phyloP scores from a whole-genome alignment of 2,329 filamentous ascomycete species.

The Penicillium sp. region DNA sequence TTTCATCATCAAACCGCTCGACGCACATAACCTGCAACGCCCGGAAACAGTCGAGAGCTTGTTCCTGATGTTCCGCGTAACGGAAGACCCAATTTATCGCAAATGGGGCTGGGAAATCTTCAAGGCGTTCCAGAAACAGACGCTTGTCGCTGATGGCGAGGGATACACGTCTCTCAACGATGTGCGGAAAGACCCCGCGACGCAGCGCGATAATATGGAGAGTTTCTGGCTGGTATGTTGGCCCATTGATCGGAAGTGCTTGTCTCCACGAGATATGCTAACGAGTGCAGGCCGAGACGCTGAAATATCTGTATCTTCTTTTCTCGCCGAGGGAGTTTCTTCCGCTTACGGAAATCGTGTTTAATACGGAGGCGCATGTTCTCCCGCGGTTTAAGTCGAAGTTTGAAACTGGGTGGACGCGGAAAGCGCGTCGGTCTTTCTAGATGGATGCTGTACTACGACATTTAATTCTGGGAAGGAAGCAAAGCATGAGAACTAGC shows the following conservation, averaged over 20 bases:
- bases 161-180: constrained; percentile 75
- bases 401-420: constrained; percentile 5
- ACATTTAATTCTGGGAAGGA: no score
- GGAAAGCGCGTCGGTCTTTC: neutral
- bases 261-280: neutral
- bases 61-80: constrained; percentile 97
- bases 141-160: constrained; percentile 57
- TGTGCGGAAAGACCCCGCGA: constrained; percentile 64
- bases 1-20: constrained; percentile 66
- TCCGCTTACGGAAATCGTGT: constrained; percentile 73
- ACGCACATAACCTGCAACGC: constrained; percentile 82
- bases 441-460: no score
- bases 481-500: no score
- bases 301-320: constrained; percentile 91
- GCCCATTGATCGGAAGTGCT: neutral
- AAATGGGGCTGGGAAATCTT: constrained; percentile 99
- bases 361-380: constrained; percentile 85
- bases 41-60: constrained; percentile 88
- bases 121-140: constrained; percentile 75
- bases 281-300: constrained; percentile 58
- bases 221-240: constrained; percentile 75
- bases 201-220: constrained; percentile 81
- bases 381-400: constrained; percentile 4
- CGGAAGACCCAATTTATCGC: constrained; percentile 74
- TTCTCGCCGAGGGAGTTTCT: constrained; percentile 75